These are phyloP conservation scores for Eucalyptus fibrosa DNA, from an alignment of 345 rosid genomes.

Conservation along the genomic window DNA sequence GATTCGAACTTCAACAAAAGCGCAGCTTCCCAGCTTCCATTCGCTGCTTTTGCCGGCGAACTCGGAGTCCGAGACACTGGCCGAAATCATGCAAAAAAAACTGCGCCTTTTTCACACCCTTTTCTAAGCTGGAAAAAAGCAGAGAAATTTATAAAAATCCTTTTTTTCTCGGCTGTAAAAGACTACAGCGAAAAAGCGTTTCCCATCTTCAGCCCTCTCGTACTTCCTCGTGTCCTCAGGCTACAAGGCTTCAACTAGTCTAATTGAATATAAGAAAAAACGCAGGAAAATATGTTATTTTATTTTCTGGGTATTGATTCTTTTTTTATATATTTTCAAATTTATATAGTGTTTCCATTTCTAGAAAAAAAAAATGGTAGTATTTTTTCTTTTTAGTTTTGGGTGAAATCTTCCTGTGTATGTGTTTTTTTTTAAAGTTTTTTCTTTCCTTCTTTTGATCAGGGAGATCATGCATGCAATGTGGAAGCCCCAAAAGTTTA, in stretches of 20 bases:
- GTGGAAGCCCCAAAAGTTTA: constrained; percentile 99
- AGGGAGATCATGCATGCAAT: constrained; percentile 97
- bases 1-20: neutral
- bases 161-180: neutral
- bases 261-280: neutral
- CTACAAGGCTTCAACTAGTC: neutral
- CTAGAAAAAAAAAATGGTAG: neutral
- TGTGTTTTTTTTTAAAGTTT: too few relatives aligned
- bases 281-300: neutral
- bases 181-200: neutral
- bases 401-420: neutral
- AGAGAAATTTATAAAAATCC: neutral
- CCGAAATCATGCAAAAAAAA: constrained; percentile 21
- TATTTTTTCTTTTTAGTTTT: neutral
- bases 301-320: neutral
- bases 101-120: neutral
- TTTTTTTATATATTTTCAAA: neutral
- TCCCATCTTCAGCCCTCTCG: neutral
- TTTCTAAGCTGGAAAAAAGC: neutral
- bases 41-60: constrained; percentile 80
- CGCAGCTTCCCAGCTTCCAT: constrained; percentile 40
- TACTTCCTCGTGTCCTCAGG: neutral
- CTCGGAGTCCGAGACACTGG: neutral
- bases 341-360: neutral
- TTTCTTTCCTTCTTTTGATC: neutral